Evolutionary conservation across 148 eudicot genomes (phyloP).

Genomic region (Rhododendron simsii): DNA sequence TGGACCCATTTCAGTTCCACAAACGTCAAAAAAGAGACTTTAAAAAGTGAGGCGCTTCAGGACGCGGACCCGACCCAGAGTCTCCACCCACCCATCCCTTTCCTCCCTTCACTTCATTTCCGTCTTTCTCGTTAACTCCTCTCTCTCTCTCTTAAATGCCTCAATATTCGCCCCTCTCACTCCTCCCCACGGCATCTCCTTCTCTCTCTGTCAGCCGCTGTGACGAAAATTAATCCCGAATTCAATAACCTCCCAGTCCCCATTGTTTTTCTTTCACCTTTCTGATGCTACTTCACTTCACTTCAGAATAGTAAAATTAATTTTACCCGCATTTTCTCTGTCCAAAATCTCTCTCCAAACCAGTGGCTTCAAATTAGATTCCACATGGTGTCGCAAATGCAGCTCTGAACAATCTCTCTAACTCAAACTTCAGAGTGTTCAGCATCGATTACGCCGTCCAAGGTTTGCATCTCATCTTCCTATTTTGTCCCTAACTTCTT

Average conservation of each 20-base stretch:
- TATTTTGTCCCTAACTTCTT: not conserved
- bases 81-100: not conserved
- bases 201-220: constrained; percentile 2
- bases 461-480: not conserved
- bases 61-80: not conserved
- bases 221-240: not conserved
- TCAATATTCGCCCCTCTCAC: not conserved
- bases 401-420: not conserved
- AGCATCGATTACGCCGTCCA: not conserved
- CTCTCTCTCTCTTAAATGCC: not conserved
- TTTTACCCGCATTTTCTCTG: not conserved
- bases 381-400: not conserved
- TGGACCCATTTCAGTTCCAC: not conserved
- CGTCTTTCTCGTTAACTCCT: not conserved
- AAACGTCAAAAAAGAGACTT: not conserved
- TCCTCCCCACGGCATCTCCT: not conserved
- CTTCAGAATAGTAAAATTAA: not conserved
- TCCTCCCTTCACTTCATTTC: not conserved
- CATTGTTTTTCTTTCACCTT: not conserved
- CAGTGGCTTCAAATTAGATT: not conserved
- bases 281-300: not conserved
- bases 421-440: not conserved
- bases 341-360: not conserved
- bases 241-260: not conserved
- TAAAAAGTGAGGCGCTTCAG: not conserved